Evolutionary conservation across 345 rosid genomes (phyloP).

Genomic region (Bruguiera gymnorhiza): DNA sequence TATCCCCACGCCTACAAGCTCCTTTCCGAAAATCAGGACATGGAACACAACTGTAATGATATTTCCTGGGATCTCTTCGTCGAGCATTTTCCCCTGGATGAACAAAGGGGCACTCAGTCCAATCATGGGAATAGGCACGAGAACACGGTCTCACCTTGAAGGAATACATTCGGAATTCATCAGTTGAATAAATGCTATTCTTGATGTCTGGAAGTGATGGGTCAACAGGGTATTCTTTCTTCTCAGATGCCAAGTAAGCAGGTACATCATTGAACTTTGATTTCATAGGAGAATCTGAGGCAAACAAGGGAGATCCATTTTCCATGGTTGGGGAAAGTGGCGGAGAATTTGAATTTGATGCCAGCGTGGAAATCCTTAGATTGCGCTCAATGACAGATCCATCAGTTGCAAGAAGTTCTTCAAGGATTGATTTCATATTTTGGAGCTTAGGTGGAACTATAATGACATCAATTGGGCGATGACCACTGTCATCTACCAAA

Average conservation of each 20-base stretch:
- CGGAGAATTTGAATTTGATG: conserved; percentile 30
- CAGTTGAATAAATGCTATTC: conserved; percentile 59
- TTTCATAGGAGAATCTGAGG: conserved; percentile 30
- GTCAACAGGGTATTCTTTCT: conserved; percentile 65
- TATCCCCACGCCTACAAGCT: conserved; percentile 61
- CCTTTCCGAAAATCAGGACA: conserved; percentile 77
- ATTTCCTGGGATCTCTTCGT: conserved; percentile 72
- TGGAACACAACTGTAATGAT: conserved; percentile 73
- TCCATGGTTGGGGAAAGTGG: conserved; percentile 32
- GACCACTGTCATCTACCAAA: conserved; percentile 45
- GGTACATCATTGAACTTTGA: conserved; percentile 28
- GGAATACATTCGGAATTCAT: conserved; percentile 78
- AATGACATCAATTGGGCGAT: conserved; percentile 54
- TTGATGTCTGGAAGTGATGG: conserved; percentile 73
- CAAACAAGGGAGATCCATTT: conserved; percentile 34
- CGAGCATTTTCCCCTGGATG: conserved; percentile 82
- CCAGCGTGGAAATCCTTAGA: conserved; percentile 23
- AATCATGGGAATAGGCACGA: conserved; percentile 74
- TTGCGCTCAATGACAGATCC: conserved; percentile 12
- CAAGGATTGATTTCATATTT: conserved; percentile 34
- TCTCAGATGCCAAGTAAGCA: conserved; percentile 18
- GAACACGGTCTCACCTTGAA: conserved; percentile 55
- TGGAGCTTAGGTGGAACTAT: conserved; percentile 44
- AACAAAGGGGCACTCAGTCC: conserved; percentile 84
- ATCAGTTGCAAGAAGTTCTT: conserved; percentile 32